Evolutionary conservation across 192 early-diverging fungal genomes (phyloP).

Genomic region (Backusella tuberculispora): DNA sequence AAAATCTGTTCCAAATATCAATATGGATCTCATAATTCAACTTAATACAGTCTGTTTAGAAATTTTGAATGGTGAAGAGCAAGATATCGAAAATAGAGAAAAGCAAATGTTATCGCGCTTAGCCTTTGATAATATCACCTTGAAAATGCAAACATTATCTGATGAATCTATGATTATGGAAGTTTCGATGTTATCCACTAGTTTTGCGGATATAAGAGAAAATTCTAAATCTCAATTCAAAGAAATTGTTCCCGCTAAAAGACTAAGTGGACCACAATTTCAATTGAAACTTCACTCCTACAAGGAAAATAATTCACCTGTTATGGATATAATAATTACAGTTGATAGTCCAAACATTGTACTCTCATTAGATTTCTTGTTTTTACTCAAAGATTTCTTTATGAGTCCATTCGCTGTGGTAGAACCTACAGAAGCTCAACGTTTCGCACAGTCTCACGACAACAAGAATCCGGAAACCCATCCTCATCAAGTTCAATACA

Average conservation of each 20-base stretch:
- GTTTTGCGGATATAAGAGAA: conserved; percentile 68
- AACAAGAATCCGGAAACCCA: background rate
- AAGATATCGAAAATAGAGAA: conserved; percentile 1
- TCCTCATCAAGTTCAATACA: background rate
- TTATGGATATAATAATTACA: conserved; percentile 59
- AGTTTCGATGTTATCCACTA: conserved; percentile 59
- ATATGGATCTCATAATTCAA: conserved; percentile 56
- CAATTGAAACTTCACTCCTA: conserved; percentile 36
- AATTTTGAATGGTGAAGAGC: conserved; percentile 55
- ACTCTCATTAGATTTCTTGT: conserved; percentile 75
- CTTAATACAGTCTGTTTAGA: conserved; percentile 69
- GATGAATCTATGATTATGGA: conserved; percentile 64
- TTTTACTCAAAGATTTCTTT: conserved; percentile 71
- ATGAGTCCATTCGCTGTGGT: conserved; percentile 51
- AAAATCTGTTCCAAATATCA: background rate
- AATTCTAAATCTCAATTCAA: conserved; percentile 65
- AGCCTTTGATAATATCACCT: conserved; percentile 19
- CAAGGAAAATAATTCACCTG: conserved; percentile 38
- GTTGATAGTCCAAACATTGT: conserved; percentile 72
- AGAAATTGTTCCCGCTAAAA: conserved; percentile 63
- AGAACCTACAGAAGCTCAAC: conserved; percentile 32
- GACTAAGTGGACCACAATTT: conserved; percentile 55
- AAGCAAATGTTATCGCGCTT: conserved; percentile 26
- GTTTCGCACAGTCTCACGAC: conserved; percentile 29
- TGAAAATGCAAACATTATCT: conserved; percentile 54